These are phyloP conservation scores for Chloranthus sessilifolius DNA, from an alignment of 164 flowering plant genomes.

Conservation along the genomic window DNA sequence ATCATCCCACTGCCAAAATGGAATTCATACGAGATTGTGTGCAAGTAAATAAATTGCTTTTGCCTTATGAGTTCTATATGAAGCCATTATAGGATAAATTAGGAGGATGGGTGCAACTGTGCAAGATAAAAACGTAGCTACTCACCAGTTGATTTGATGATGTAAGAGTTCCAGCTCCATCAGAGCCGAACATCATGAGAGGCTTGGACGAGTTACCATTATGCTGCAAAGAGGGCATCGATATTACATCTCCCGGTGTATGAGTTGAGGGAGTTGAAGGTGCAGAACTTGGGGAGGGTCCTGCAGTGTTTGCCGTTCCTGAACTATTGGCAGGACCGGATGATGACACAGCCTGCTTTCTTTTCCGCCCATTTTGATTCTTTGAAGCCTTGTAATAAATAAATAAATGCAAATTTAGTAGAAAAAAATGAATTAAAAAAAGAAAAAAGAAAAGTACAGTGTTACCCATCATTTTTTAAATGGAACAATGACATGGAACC, in stretches of 20 bases:
- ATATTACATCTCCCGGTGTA: conserved; percentile 83
- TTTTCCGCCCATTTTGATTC: conserved; percentile 73
- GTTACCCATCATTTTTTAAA: no score
- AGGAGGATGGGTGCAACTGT: not conserved
- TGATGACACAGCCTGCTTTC: conserved; percentile 87
- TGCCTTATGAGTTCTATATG: not conserved
- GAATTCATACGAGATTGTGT: conserved; percentile 29
- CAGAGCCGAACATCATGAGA: conserved; percentile 65
- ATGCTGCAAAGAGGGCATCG: conserved; percentile 78
- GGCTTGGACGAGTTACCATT: conserved; percentile 65
- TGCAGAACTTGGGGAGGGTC: conserved; percentile 89
- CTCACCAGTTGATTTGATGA: conserved; percentile 85
- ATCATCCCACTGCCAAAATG: conserved; percentile 77
- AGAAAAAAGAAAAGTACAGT: no score
- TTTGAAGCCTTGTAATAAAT: conserved; percentile 57
- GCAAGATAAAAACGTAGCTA: not conserved
- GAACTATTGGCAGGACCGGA: conserved; percentile 97
- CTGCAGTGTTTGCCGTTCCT: conserved; percentile 88
- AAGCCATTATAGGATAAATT: not conserved
- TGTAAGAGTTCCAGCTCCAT: conserved; percentile 64
- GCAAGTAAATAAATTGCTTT: not conserved
- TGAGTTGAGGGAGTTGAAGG: conserved; percentile 94
- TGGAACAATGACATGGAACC: no score
- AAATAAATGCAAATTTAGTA: conserved; percentile 14
- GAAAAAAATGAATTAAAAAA: not conserved